Evolutionary conservation across 306 rosid species (phyloP).

Genomic region (Vigna radiata): DNA sequence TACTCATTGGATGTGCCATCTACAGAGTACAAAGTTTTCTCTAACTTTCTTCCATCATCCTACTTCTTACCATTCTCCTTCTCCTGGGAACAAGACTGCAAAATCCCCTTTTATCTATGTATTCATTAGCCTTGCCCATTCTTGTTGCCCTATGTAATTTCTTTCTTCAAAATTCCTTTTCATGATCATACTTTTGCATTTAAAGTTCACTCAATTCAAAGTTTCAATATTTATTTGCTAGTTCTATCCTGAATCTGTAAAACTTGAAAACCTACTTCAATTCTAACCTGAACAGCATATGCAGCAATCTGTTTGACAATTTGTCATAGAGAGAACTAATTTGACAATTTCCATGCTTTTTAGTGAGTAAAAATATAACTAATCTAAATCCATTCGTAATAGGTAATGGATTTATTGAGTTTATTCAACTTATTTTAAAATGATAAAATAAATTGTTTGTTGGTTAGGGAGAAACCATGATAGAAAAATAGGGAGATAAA

Average conservation of each 20-base stretch:
- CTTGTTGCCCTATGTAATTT: neutral
- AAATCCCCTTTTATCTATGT: neutral
- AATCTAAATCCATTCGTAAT: too few species aligned
- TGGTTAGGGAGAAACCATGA: too few species aligned
- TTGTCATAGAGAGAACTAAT: too few species aligned
- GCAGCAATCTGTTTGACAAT: neutral
- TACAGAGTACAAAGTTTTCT: neutral
- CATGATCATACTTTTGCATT: neutral
- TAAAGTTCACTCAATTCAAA: neutral
- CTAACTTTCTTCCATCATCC: constrained; percentile 16
- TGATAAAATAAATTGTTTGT: too few species aligned
- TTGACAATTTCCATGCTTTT: neutral
- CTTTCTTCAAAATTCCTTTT: neutral
- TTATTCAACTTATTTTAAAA: too few species aligned
- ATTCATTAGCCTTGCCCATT: neutral
- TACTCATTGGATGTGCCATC: constrained; percentile 17
- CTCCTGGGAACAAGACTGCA: neutral
- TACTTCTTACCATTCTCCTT: neutral
- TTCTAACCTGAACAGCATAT: neutral
- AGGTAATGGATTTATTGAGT: too few species aligned
- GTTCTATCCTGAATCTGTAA: neutral
- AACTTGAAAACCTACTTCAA: neutral
- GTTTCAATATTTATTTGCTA: neutral
- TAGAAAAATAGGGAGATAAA: too few species aligned
- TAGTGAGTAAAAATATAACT: too few species aligned